Conservation (phyloP, 2,329 filamentous ascomycete genomes). For the Curvularia sp. region DNA sequence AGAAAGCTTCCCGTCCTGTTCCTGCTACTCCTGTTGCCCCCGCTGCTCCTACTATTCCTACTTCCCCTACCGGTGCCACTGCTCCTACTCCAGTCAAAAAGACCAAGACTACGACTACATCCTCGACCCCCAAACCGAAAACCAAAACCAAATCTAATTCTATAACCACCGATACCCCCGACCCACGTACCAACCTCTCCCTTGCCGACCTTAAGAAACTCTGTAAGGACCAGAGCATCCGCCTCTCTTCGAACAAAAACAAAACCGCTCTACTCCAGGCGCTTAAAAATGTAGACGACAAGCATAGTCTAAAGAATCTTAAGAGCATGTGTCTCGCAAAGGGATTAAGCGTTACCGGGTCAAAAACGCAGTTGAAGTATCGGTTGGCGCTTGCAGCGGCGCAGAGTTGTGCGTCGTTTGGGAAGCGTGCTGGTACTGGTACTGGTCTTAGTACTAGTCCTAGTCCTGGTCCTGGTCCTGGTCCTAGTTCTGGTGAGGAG, state of each 20-base stretch:
- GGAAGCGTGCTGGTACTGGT: neutral
- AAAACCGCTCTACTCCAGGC: neutral
- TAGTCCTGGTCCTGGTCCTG: neutral
- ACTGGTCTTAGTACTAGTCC: neutral
- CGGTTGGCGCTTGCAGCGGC: neutral
- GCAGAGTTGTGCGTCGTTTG: neutral
- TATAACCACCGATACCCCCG: neutral
- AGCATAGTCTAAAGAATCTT: neutral
- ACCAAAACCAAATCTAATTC: neutral
- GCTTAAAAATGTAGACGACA: neutral
- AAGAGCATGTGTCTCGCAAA: neutral
- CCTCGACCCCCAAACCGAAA: neutral
- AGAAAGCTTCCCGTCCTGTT: neutral
- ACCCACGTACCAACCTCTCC: neutral
- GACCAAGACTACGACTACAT: neutral
- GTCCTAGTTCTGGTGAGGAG: too few relatives aligned
- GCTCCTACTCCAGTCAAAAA: too few relatives aligned
- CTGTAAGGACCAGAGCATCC: neutral
- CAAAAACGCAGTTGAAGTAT: neutral
- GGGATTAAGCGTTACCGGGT: neutral
- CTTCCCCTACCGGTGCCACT: too few relatives aligned
- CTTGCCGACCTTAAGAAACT: neutral
- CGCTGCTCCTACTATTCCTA: too few relatives aligned
- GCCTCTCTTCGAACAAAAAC: neutral
- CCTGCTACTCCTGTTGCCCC: too few relatives aligned